Base-by-base conservation (phyloP, 164 flowering plant species). In the Annona squamosa region DNA sequence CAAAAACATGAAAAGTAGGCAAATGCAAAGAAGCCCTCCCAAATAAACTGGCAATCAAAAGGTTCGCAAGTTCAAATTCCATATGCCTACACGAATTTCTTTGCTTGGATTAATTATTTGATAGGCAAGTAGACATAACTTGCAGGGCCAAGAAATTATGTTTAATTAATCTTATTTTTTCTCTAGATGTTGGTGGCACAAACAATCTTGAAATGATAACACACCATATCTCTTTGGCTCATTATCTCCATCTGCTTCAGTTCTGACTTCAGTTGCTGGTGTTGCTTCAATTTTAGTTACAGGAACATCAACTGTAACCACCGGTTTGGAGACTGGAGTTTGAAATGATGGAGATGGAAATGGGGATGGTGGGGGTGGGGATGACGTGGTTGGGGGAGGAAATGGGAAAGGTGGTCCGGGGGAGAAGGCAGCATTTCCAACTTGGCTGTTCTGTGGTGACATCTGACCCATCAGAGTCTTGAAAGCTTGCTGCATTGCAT, bases 401-500 rank as follows among this genome's bases (percentile, higher is more conserved):
- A 84, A 90, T 48, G 92, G 97, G 77, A 87, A 90, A 71, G 95
- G 90, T 47, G 96, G 79, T 42, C 87, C 88, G 7, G 88, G 74
- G 71, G 97, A 79, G 80, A 92, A 87, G 17, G 81, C 79, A 81
- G 88, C 57, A 81, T 77, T 84, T 57, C 71, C 79, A 74, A 86
- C 86, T 70, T 80, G 95, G 68, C 72, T 83, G 69, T 85, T 87
- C 73, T 87, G 89, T 17, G 89, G 45, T 74, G 85, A 76, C 98
- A 91, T 90, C 85, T 87, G 92, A 57, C 89, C 89, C 92, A 89
- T 89, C 87, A 92, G 12, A 69, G 88, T 86, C 80, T 92, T 92
- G 72, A 91, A 82, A 85, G 97, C 95, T 86, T 91, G 93, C 84
- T 94, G 95, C 97, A 91, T 94, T 57, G 98, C 98, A 81, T 86